Percentiles rank a stretch among this genome's conserved stretches.
Conservation (phyloP, 208 protist species). For the Borovskyia barvae region DNA sequence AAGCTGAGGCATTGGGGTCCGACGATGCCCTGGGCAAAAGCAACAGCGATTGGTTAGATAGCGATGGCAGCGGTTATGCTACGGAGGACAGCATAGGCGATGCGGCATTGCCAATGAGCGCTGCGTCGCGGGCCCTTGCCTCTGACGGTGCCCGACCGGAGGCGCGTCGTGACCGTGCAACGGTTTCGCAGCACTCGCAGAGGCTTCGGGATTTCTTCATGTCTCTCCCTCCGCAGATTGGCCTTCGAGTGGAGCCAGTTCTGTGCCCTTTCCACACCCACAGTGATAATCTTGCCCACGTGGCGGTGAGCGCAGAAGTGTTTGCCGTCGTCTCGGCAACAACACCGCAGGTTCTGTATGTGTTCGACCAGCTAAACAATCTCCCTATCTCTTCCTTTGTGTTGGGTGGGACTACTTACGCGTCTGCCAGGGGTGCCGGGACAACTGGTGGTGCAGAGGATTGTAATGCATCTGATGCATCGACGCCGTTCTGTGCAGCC, state of each 20-base stretch:
- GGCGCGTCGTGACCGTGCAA: no score
- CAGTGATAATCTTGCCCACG: conserved; percentile 25
- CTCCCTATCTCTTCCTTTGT: conserved; percentile 32
- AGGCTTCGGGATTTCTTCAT: conserved; percentile 3
- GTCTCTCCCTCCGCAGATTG: conserved; percentile 5
- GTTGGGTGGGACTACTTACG: conserved; percentile 13
- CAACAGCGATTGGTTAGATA: no score
- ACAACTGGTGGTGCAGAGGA: neutral
- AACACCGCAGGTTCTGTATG: conserved; percentile 34
- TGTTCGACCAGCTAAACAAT: conserved; percentile 51
- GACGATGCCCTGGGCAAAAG: no score
- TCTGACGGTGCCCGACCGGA: no score
- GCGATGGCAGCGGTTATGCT: no score
- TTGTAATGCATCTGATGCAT: neutral
- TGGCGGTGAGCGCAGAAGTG: conserved; percentile 30
- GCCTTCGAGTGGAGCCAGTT: conserved; percentile 23
- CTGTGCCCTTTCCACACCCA: conserved; percentile 27
- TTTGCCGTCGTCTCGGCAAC: conserved; percentile 38
- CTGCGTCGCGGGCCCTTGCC: no score
- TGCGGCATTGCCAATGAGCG: no score
- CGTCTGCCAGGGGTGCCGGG: neutral
- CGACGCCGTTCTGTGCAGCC: no score
- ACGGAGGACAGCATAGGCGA: no score
- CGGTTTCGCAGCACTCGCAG: no score
- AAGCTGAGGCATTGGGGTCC: no score